phyloP scores from a whole-genome alignment of 306 rosid genomes.

The Fagus crenata region DNA sequence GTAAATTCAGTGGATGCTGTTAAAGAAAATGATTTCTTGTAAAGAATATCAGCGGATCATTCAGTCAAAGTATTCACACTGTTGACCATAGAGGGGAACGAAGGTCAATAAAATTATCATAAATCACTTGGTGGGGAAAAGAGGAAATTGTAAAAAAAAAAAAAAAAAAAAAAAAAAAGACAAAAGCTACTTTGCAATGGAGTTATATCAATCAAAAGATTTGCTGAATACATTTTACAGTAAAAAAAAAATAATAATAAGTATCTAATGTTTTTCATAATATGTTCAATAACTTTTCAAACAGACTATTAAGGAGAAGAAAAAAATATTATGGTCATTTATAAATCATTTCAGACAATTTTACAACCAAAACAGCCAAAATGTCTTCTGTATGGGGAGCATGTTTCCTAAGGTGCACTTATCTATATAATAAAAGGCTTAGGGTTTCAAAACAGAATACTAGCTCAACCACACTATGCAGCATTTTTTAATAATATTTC shows the following conservation, averaged over 20 bases:
- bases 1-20: not conserved
- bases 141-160: not conserved
- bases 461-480: not conserved
- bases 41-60: not conserved
- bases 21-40: not conserved
- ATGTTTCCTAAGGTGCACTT: not conserved
- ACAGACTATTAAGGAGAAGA: not conserved
- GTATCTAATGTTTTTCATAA: not conserved
- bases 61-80: not conserved
- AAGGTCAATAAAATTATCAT: not conserved
- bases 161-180: no score
- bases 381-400: not conserved
- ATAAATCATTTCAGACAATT: no score
- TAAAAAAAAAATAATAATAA: not conserved
- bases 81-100: not conserved
- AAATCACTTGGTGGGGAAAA: not conserved
- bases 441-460: conserved; percentile 4
- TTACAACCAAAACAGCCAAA: no score
- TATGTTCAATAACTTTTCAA: not conserved
- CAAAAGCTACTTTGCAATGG: not conserved
- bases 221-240: not conserved
- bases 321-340: no score
- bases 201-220: not conserved
- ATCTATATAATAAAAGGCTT: no score
- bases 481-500: no score